A percentile compares a stretch with the other conserved stretches of the same genome.
These are phyloP conservation scores for Saturnispora ahearnii DNA, from an alignment of 805 yeast species.

Conservation along the genomic window DNA sequence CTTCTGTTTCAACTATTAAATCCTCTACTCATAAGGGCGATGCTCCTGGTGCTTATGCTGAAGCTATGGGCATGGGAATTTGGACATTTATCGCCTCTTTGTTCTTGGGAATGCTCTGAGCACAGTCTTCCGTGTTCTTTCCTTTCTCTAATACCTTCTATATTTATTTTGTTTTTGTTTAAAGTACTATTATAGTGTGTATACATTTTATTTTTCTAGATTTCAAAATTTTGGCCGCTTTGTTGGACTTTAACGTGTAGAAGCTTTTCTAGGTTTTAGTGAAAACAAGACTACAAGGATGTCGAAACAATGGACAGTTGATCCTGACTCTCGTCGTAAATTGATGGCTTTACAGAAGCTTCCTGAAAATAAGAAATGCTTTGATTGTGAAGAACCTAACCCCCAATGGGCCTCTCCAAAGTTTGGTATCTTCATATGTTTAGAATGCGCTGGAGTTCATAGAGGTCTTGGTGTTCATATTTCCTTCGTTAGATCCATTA, in stretches of 20 bases:
- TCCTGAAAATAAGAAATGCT: slow-evolving; percentile 80
- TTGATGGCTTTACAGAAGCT: slow-evolving; percentile 66
- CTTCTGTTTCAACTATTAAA: not conserved
- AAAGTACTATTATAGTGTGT: not conserved
- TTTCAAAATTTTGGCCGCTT: no score
- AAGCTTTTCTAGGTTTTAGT: no score
- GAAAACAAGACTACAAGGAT: slow-evolving; percentile 14
- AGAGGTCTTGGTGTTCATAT: slow-evolving; percentile 95
- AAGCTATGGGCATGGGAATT: not conserved
- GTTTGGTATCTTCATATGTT: slow-evolving; percentile 92
- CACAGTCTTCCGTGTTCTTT: not conserved
- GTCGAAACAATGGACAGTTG: slow-evolving; percentile 75
- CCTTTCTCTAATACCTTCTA: not conserved
- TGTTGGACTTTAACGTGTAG: no score
- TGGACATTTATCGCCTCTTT: not conserved
- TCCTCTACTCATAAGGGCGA: slow-evolving; percentile 2
- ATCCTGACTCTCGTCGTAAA: slow-evolving; percentile 85
- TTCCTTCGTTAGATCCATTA: slow-evolving; percentile 91
- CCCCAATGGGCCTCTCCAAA: slow-evolving; percentile 99
- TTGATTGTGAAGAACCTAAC: slow-evolving; percentile 90
- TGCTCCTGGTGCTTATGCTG: not conserved
- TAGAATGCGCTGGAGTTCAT: slow-evolving; percentile 97
- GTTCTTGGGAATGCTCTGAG: not conserved
- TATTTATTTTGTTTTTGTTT: not conserved
- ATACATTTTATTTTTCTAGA: no score